Base-by-base conservation (phyloP, 1,139 yeast genomes). In the Debaryomyces robertsiae region DNA sequence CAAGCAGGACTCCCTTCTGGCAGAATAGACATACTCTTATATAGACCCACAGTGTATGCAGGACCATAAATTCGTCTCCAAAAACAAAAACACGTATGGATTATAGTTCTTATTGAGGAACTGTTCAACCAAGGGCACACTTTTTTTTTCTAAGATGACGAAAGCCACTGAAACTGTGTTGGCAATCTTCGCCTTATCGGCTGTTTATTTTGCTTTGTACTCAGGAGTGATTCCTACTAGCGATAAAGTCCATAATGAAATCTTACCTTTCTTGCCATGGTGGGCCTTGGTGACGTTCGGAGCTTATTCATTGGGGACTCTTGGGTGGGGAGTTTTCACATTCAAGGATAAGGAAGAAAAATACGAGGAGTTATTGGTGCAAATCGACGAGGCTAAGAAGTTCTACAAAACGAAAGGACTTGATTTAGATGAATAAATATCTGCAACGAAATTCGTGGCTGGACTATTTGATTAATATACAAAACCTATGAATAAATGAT, bases 271-370 rank as follows among this genome's bases (percentile, higher is more conserved):
- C 55, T 63, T 84, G 44, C 93, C 93, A 39, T 81, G 77, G 72
- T 84, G 91, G 91, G 75, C 69, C 0, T 65, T 84, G 50, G 87
- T 84, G 25, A 55, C 84, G 5, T 84, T 84, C 58, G 91, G 91
- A 24, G 68, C 86, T 15, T 84, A 81, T 55, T 81, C 90, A n/a
- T 72, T 84, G 52, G 84, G 77, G 35, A 77, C 85, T 7, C 71
- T 84, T 45, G 91, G 93, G 30, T 79, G 78, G 73, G 89, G 87
- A 40, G 82, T 84, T 15, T 67, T 73, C 54, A 80, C 89, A 1
- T 82, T 84, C 66, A 82, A 83, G 55, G 89, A 84, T 65, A 84
- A 84, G 63, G 82, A 82, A 50, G 84, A 73, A 41, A 84, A 82
- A 60, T 81, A 84, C 63, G 60, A 71, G 52, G 90, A 83, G 56